Conservation (phyloP, 1,284 basidiomycete genomes). For the Cutaneotrichosporon mucoides region DNA sequence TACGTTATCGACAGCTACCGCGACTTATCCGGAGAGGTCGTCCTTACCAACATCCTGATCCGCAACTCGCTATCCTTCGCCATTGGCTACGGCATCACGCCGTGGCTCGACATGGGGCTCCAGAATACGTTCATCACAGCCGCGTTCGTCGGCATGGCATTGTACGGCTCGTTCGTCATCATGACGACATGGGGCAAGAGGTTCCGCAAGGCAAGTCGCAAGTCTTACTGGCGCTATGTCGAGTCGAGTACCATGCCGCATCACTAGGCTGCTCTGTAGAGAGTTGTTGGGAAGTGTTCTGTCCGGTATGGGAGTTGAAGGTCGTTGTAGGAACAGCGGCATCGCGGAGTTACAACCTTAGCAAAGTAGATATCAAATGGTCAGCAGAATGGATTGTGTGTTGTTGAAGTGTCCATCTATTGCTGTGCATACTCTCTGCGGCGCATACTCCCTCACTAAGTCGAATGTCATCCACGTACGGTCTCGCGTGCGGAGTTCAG, state of each 20-base stretch:
- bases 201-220: slow-evolving; percentile 11
- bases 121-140: slow-evolving; percentile 24
- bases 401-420: too few relatives aligned
- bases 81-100: slow-evolving; percentile 24
- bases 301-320: too few relatives aligned
- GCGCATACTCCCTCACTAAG: too few relatives aligned
- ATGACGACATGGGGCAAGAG: slow-evolving; percentile 20
- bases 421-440: too few relatives aligned
- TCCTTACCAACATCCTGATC: slow-evolving; percentile 25
- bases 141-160: slow-evolving; percentile 16
- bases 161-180: slow-evolving; percentile 20
- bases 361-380: too few relatives aligned
- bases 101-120: slow-evolving; percentile 22
- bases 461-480: too few relatives aligned
- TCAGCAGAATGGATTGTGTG: too few relatives aligned
- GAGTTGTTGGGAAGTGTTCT: not conserved
- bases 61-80: slow-evolving; percentile 19
- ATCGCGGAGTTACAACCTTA: too few relatives aligned
- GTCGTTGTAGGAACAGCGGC: too few relatives aligned
- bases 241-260: slow-evolving; percentile 13
- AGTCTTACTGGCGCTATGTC: slow-evolving; percentile 23
- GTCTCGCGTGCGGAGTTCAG: too few relatives aligned
- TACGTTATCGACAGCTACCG: slow-evolving; percentile 34
- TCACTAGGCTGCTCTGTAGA: not conserved
- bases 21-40: slow-evolving; percentile 24